Percentiles rank a stretch among this genome's conserved stretches.
Conservation (phyloP, 371 early-diverging fungal genomes). For the Mucor racemosus region DNA sequence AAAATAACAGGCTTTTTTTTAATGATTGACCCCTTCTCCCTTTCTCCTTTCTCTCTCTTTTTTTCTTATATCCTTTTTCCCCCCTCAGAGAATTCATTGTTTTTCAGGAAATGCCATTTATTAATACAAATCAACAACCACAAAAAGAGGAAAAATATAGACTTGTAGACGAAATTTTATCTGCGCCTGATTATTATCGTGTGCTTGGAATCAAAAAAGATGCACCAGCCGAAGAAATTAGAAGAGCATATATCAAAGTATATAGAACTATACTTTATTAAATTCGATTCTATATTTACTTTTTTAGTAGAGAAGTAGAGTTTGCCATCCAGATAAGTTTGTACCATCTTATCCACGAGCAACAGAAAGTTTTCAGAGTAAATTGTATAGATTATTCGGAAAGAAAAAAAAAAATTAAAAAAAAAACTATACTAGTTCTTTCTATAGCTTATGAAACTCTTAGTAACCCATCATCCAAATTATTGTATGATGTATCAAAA, state of each 20-base stretch:
- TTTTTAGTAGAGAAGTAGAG: slow-evolving; percentile 40
- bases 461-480: slow-evolving; percentile 57
- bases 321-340: slow-evolving; percentile 55
- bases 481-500: slow-evolving; percentile 62
- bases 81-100: not conserved
- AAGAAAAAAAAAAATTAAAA: not conserved
- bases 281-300: not conserved
- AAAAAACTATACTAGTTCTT: slow-evolving; percentile 43
- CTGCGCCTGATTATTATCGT: slow-evolving; percentile 42
- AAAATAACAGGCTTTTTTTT: not conserved
- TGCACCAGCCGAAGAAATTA: slow-evolving; percentile 39
- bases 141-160: slow-evolving; percentile 39
- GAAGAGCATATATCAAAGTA: slow-evolving; percentile 54
- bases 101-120: slow-evolving; percentile 25
- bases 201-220: slow-evolving; percentile 39
- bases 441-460: slow-evolving; percentile 68
- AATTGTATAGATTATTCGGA: not conserved
- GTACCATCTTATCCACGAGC: slow-evolving; percentile 37
- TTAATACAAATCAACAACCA: slow-evolving; percentile 19
- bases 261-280: not conserved
- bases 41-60: not conserved
- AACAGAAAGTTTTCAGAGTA: slow-evolving; percentile 50
- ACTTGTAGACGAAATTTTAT: slow-evolving; percentile 45
- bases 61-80: not conserved
- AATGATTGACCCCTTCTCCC: not conserved